Percentiles rank a stretch among this genome's conserved stretches.
Conservation (phyloP, 306 rosid species). For the Rosa persica region DNA sequence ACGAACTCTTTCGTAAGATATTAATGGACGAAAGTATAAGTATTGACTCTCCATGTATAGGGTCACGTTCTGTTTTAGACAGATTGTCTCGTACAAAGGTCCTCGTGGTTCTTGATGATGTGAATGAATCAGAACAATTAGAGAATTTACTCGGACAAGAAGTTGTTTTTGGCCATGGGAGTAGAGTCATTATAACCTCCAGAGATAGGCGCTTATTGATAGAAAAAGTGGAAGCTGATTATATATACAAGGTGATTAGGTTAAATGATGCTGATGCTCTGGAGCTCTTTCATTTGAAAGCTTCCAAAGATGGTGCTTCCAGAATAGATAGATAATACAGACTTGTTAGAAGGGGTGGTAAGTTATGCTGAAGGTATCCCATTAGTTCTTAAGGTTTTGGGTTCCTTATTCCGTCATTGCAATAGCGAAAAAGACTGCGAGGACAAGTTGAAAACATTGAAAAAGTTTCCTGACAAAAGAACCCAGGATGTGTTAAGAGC, state of each 20-base stretch:
- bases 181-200: neutral
- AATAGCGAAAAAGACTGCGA: neutral
- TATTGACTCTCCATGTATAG: neutral
- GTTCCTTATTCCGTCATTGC: neutral
- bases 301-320: neutral
- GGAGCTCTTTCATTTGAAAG: slow-evolving; percentile 10
- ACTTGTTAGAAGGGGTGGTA: neutral
- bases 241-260: neutral
- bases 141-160: neutral
- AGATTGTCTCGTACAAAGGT: neutral
- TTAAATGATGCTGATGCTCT: neutral
- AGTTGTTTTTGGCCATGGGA: neutral
- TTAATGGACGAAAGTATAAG: neutral
- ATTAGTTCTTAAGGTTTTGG: slow-evolving; percentile 14
- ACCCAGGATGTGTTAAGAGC: slow-evolving; percentile 1
- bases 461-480: neutral
- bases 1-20: neutral
- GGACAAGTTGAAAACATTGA: neutral
- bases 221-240: neutral
- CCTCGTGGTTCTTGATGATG: neutral
- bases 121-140: neutral
- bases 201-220: neutral
- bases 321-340: neutral
- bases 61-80: neutral
- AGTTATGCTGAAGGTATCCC: slow-evolving; percentile 3